Base-by-base conservation (phyloP, 352 stramenopile species). In the Pythium insidiosum region DNA sequence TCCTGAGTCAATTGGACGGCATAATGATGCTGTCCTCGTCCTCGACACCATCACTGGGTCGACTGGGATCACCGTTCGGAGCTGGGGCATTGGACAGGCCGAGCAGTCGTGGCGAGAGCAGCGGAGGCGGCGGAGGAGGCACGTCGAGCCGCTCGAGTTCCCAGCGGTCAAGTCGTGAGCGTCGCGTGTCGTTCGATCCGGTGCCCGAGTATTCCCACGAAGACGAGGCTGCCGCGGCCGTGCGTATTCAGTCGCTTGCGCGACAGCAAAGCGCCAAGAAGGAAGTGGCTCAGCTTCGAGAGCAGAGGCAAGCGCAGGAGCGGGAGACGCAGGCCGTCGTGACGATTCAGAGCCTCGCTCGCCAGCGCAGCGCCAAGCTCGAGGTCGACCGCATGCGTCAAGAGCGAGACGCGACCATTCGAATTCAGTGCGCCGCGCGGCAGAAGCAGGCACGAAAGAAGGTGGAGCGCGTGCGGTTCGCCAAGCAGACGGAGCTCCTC, bases 21-120 rank as follows among this genome's bases (percentile, higher is more conserved):
- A 77, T 88, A 56, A 74, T 88, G 57, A 77, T 88, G 58, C 73
- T 88, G 57, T 45, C 43, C 3, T 47, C 47, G 30, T 29, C 19
- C 2, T 40, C 42, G 42, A 16, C 34, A 3, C 49, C 49, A 5
- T 15, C 29, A 22, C 50, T 41, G 19, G 38, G 16, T 11, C 24
- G 1, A 6, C 42, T 13, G 38, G 9, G 18, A 30, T 3, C 10
- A n/a, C n/a, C n/a, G n/a, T n/a, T n/a, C n/a, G n/a, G n/a, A n/a
- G n/a, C n/a, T n/a, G n/a, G 22, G 21, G 6, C 38, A 0, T n/a
- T 4, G 0, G 9, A 18, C 18, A 29, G 26, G 22, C 22, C 23
- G 22, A 43, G 12, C 39, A 15, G 10, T 9, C 25, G 6, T 24
- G 49, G 22, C 28, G 34, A 12, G 20, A 49, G 22, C 36, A 63